Conservation (phyloP, 2,329 filamentous ascomycete genomes). For the Fonsecaea pedrosoi region DNA sequence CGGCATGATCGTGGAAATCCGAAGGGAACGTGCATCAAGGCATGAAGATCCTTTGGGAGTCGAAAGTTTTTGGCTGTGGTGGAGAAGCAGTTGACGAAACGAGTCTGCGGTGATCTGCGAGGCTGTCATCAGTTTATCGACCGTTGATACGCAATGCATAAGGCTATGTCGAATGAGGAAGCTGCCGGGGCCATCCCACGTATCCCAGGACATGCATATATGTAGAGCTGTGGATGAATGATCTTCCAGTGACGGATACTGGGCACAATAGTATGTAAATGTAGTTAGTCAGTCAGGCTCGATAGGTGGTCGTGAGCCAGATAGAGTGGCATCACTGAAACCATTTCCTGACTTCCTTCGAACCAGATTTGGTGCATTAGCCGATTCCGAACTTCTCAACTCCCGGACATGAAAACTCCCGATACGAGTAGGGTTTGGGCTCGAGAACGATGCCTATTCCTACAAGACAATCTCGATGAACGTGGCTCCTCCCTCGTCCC, state of each 20-base stretch:
- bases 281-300: not conserved
- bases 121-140: conserved; percentile 27
- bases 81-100: conserved; percentile 18
- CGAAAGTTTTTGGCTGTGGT: conserved; percentile 9
- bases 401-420: not conserved
- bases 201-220: conserved; percentile 4
- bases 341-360: not conserved
- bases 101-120: conserved; percentile 31
- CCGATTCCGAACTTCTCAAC: not conserved
- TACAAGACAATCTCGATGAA: not conserved
- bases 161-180: conserved; percentile 26
- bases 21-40: conserved; percentile 14
- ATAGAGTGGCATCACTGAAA: not conserved
- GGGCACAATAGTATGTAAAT: conserved; percentile 1
- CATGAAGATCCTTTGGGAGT: conserved; percentile 5
- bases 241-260: not conserved
- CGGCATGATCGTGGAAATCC: conserved; percentile 23
- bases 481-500: not conserved
- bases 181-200: conserved; percentile 4
- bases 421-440: not conserved
- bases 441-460: not conserved
- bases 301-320: not conserved
- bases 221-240: not conserved
- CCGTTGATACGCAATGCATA: conserved; percentile 13
- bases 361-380: not conserved